Evolutionary conservation across 345 rosid species (phyloP).

Genomic region (Stellera chamaejasme): DNA sequence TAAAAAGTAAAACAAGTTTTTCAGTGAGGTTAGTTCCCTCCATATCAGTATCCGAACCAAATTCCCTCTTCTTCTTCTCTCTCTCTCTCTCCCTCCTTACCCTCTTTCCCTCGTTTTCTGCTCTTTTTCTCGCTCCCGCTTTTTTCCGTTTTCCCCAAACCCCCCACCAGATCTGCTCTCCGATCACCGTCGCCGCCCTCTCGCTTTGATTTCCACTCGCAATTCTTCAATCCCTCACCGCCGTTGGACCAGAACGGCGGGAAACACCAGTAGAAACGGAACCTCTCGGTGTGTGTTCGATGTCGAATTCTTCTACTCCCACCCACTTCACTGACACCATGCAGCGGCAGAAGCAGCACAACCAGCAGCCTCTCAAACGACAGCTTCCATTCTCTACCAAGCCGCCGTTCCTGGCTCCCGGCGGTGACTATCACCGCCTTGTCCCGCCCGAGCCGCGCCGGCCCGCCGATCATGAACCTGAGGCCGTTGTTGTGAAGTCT

Average conservation of each 20-base stretch:
- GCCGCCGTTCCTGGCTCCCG: slow-evolving; percentile 61
- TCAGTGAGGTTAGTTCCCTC: slow-evolving; percentile 53
- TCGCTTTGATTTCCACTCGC: slow-evolving; percentile 2
- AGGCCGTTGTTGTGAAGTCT: slow-evolving; percentile 51
- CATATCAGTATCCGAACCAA: slow-evolving; percentile 95
- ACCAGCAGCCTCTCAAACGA: slow-evolving; percentile 25
- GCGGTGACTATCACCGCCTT: slow-evolving; percentile 71
- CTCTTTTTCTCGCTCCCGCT: slow-evolving; percentile 32
- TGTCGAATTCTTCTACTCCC: slow-evolving; percentile 41
- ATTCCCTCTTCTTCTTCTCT: slow-evolving; percentile 33
- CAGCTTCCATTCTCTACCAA: slow-evolving; percentile 56
- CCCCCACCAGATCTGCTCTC: slow-evolving; percentile 23
- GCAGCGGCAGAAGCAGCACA: slow-evolving; percentile 19
- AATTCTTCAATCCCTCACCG: slow-evolving; percentile 6
- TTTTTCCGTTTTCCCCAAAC: slow-evolving; percentile 43
- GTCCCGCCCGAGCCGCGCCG: slow-evolving; percentile 30
- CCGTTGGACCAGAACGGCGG: slow-evolving; percentile 15
- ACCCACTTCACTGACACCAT: slow-evolving; percentile 20
- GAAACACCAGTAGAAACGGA: not conserved
- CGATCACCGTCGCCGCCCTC: slow-evolving; percentile 9
- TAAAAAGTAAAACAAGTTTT: not conserved
- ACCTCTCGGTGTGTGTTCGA: slow-evolving; percentile 7
- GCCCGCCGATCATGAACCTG: slow-evolving; percentile 44
- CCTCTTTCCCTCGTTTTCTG: slow-evolving; percentile 59
- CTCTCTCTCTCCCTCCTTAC: slow-evolving; percentile 14